These are phyloP conservation scores for Magnusiomyces ingens DNA, from an alignment of 1,139 yeast genomes.

Conservation along the genomic window DNA sequence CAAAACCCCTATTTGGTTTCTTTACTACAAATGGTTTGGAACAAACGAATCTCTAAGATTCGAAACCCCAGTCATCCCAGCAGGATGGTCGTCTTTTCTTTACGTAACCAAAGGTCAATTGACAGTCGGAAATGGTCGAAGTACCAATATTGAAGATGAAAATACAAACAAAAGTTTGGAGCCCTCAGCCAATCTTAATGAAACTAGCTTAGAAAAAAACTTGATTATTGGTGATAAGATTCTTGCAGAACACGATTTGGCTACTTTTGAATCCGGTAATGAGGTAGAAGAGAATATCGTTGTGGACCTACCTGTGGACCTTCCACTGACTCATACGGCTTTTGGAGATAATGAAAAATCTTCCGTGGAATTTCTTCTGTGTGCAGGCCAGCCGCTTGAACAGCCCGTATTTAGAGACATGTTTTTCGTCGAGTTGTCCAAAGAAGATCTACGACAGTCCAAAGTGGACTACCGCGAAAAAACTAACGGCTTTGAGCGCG, in stretches of 20 bases:
- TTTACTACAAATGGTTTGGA: conserved; percentile 54
- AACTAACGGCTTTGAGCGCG: conserved; percentile 58
- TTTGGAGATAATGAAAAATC: neutral
- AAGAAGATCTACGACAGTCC: conserved; percentile 51
- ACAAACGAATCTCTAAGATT: neutral
- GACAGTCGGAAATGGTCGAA: neutral
- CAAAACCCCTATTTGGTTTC: conserved; percentile 67
- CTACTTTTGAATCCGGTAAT: conserved; percentile 16
- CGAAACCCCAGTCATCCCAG: conserved; percentile 36
- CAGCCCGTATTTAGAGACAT: conserved; percentile 75
- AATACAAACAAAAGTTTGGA: conserved; percentile 28
- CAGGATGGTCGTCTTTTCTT: conserved; percentile 57
- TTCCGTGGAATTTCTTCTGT: conserved; percentile 27
- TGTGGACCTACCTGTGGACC: neutral
- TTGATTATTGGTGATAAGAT: conserved; percentile 37
- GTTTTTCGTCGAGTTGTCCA: conserved; percentile 68
- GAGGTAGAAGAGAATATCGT: neutral
- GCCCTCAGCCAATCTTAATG: neutral
- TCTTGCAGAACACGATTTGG: conserved; percentile 44
- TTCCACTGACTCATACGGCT: neutral
- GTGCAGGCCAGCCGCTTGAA: conserved; percentile 65
- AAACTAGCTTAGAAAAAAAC: neutral
- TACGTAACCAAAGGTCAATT: conserved; percentile 34
- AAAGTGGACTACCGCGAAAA: conserved; percentile 31
- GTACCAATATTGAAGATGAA: neutral